Conservation (phyloP, 768 basidiomycete genomes). For the Rhizopogon vinicolor region DNA sequence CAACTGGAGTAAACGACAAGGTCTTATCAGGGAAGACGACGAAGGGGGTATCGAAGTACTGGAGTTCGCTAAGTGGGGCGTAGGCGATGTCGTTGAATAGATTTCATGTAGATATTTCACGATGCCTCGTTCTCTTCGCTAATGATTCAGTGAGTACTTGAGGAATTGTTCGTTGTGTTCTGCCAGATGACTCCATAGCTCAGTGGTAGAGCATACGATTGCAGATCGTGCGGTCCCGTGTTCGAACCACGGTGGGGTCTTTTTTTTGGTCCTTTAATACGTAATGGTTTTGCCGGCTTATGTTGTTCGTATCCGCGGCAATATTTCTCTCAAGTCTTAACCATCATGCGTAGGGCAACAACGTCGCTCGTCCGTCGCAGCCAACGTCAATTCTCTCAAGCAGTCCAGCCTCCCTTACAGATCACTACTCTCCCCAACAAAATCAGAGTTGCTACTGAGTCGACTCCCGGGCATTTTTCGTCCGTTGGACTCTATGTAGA, state of each 20-base stretch:
- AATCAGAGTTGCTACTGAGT: conserved; percentile 87
- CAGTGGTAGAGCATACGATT: conserved; percentile 58
- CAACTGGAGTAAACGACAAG: conserved; percentile 51
- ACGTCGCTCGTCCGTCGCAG: conserved; percentile 34
- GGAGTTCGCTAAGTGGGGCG: conserved; percentile 65
- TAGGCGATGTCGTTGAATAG: conserved; percentile 38
- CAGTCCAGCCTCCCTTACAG: conserved; percentile 36
- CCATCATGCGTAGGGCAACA: conserved; percentile 36
- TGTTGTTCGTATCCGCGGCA: neutral
- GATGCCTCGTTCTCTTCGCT: neutral
- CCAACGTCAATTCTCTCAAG: conserved; percentile 22
- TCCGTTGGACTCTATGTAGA: conserved; percentile 92
- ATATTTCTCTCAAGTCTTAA: conserved; percentile 1
- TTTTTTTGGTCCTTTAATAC: conserved; percentile 10
- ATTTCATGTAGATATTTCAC: neutral
- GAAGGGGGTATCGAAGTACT: conserved; percentile 31
- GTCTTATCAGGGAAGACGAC: conserved; percentile 30
- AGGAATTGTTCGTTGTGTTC: too few relatives aligned
- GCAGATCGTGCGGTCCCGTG: conserved; percentile 56
- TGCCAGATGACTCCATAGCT: conserved; percentile 24
- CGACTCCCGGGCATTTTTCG: conserved; percentile 90
- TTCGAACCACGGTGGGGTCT: conserved; percentile 53
- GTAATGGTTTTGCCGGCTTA: neutral
- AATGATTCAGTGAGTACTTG: neutral
- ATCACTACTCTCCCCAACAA: conserved; percentile 90